Percentiles rank a stretch among this genome's conserved stretches.
phyloP scores from a whole-genome alignment of 192 early-diverging fungal genomes.

The Coemansia furcata region DNA sequence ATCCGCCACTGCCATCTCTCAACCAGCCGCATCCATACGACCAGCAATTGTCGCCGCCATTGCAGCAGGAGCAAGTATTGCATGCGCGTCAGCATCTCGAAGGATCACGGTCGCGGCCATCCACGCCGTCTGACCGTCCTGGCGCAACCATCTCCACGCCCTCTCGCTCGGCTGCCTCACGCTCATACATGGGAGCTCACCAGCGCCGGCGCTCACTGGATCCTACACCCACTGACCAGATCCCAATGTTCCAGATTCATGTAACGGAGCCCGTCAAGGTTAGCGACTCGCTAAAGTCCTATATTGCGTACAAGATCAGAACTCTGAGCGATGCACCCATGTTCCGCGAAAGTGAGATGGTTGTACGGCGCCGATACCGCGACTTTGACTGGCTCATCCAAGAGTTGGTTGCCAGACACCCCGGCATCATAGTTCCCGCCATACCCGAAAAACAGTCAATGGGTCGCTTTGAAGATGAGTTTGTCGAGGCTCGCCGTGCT shows the following conservation, averaged over 20 bases:
- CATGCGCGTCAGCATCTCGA: conserved; percentile 38
- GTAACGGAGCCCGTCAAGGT: conserved; percentile 90
- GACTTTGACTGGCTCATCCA: conserved; percentile 95
- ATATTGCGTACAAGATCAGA: conserved; percentile 83
- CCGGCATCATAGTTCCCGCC: conserved; percentile 88
- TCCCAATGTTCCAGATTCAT: conserved; percentile 60
- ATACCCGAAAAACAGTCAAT: conserved; percentile 92
- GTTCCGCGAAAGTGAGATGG: conserved; percentile 75
- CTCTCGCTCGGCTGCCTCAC: conserved; percentile 10
- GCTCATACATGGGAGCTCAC: conserved; percentile 32
- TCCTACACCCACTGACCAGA: conserved; percentile 39
- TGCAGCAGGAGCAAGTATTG: conserved; percentile 39
- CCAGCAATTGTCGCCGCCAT: conserved; percentile 46
- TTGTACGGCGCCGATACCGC: conserved; percentile 82
- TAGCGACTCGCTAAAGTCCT: conserved; percentile 80
- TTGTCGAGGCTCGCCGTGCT: conserved; percentile 83
- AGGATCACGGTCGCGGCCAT: conserved; percentile 10
- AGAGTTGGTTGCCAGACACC: conserved; percentile 72
- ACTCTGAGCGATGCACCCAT: conserved; percentile 79
- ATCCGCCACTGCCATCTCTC: background rate
- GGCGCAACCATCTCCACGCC: background rate
- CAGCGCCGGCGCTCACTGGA: conserved; percentile 49
- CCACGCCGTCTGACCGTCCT: conserved; percentile 16
- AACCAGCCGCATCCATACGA: conserved; percentile 44
- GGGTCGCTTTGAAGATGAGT: conserved; percentile 93